Conservation (phyloP, 345 rosid species). For the Ceriops decandra region DNA sequence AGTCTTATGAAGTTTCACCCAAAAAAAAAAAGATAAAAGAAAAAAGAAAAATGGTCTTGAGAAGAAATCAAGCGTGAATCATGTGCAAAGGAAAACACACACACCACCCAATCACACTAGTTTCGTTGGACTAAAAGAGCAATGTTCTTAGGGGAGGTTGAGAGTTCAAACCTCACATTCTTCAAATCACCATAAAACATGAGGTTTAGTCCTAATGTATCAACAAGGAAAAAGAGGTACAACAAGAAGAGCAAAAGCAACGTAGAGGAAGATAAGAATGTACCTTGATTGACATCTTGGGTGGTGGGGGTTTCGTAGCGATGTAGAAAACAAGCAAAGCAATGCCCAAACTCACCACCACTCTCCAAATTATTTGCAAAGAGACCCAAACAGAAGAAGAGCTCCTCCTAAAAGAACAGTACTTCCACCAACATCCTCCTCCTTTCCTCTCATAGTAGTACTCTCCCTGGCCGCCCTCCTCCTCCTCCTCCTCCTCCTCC, state of each 20-base stretch:
- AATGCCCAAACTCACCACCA: constrained; percentile 56
- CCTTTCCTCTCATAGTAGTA: constrained; percentile 21
- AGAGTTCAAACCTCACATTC: too few relatives aligned
- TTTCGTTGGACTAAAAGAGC: too few relatives aligned
- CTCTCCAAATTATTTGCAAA: constrained; percentile 71
- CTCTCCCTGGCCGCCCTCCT: constrained; percentile 17
- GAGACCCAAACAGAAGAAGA: constrained; percentile 54
- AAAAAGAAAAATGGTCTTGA: neutral
- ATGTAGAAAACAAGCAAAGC: constrained; percentile 79
- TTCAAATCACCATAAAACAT: too few relatives aligned
- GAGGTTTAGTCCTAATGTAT: too few relatives aligned
- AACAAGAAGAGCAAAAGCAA: too few relatives aligned
- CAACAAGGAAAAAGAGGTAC: neutral
- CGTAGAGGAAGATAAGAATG: neutral
- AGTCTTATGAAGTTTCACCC: too few relatives aligned
- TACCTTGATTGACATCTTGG: constrained; percentile 66
- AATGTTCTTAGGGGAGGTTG: too few relatives aligned
- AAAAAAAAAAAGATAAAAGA: too few relatives aligned
- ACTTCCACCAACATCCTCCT: constrained; percentile 51
- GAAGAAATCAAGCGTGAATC: too few relatives aligned
- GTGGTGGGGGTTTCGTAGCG: constrained; percentile 79
- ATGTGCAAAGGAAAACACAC: too few relatives aligned
- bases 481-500: constrained; percentile 14
- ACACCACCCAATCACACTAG: too few relatives aligned
- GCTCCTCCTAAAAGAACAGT: constrained; percentile 43